These are phyloP conservation scores for Aaosphaeria arxii DNA, from an alignment of 2,329 filamentous ascomycete genomes.

Conservation along the genomic window DNA sequence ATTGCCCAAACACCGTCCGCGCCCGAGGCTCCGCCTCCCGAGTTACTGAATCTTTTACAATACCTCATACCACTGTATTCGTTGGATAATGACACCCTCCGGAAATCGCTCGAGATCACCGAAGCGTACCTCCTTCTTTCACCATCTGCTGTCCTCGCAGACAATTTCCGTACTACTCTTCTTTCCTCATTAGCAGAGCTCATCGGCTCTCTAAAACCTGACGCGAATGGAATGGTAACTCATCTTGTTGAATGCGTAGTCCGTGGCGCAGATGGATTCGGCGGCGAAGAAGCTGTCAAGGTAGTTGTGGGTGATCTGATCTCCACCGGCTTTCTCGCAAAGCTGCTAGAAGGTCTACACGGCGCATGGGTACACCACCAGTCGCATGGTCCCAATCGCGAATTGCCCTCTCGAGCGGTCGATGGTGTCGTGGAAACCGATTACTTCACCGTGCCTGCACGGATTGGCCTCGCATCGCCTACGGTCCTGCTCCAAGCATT, in stretches of 20 bases:
- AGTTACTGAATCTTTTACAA: constrained; percentile 42
- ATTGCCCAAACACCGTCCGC: constrained; percentile 56
- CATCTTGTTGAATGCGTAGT: constrained; percentile 46
- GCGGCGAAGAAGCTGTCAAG: constrained; percentile 52
- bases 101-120: constrained; percentile 48
- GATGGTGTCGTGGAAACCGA: constrained; percentile 76
- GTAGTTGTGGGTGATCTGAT: constrained; percentile 54
- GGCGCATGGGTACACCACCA: constrained; percentile 59
- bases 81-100: constrained; percentile 48
- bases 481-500: constrained; percentile 60
- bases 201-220: constrained; percentile 45
- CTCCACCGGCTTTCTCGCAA: constrained; percentile 56
- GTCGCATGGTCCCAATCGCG: constrained; percentile 68
- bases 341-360: constrained; percentile 46
- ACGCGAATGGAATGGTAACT: constrained; percentile 47
- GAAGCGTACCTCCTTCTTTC: constrained; percentile 49
- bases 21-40: constrained; percentile 40
- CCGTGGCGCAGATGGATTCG: constrained; percentile 50
- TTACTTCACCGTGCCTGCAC: constrained; percentile 79
- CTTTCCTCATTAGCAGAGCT: constrained; percentile 41
- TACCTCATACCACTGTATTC: constrained; percentile 48
- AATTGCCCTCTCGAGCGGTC: constrained; percentile 65
- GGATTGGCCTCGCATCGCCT: constrained; percentile 72
- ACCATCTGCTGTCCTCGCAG: constrained; percentile 45
- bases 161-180: constrained; percentile 38